Percentiles rank a stretch among this genome's conserved stretches.
These are phyloP conservation scores for Arthrobotrys sphaeroides DNA, from an alignment of 2,329 filamentous ascomycete species.

Conservation along the genomic window DNA sequence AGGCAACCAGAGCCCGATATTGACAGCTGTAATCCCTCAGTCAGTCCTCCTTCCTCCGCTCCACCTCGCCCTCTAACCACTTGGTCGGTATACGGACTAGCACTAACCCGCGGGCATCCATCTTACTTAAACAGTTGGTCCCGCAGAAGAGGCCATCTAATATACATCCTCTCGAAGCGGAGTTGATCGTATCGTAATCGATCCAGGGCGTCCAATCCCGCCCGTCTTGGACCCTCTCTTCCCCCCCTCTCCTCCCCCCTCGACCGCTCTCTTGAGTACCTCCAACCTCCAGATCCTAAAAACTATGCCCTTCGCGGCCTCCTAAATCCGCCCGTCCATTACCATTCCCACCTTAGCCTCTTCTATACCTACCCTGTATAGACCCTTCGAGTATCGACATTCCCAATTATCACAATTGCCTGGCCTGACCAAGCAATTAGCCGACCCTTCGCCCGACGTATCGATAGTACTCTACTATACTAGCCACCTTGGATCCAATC, in stretches of 20 bases:
- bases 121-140: not conserved
- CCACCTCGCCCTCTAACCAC: not conserved
- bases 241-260: not conserved
- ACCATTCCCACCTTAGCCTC: slow-evolving; percentile 20
- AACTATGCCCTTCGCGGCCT: slow-evolving; percentile 48
- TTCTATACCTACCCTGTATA: slow-evolving; percentile 45
- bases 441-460: slow-evolving; percentile 34
- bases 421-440: slow-evolving; percentile 41
- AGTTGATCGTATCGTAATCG: not conserved
- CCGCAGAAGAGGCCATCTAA: slow-evolving; percentile 31
- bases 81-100: not conserved
- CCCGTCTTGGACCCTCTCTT: not conserved
- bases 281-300: slow-evolving; percentile 34
- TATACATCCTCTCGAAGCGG: slow-evolving; percentile 8
- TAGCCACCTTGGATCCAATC: slow-evolving; percentile 24
- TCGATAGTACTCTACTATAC: slow-evolving; percentile 45
- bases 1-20: slow-evolving; percentile 46
- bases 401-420: slow-evolving; percentile 43
- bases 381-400: slow-evolving; percentile 47
- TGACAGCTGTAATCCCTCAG: slow-evolving; percentile 51
- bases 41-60: slow-evolving; percentile 3
- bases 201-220: not conserved
- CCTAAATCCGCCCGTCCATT: slow-evolving; percentile 43
- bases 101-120: too few relatives aligned
- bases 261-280: slow-evolving; percentile 16